Base-by-base conservation (phyloP, 2,329 filamentous ascomycete genomes). In the Calonectria pseudoturangicola region DNA sequence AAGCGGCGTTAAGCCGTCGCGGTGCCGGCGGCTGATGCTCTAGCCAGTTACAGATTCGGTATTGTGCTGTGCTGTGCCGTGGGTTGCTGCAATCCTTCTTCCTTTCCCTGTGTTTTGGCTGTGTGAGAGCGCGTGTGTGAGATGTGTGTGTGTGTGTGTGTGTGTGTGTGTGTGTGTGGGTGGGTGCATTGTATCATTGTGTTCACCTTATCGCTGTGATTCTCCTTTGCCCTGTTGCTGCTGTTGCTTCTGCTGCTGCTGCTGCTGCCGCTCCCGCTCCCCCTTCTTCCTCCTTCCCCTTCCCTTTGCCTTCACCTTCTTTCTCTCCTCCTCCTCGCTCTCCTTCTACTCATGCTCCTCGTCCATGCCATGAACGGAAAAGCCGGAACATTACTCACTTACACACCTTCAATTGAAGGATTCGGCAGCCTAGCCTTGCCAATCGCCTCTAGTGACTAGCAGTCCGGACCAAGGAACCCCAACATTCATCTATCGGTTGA, bases 401-500 rank as follows among this genome's bases (percentile, higher is more conserved):
- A 33, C 30, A 39, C 47, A 28, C 28, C 30, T 45, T 36, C 60
- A 18, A 50, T 48, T 39, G 28, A 58, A 6, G 18, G 36, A 36
- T 36, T 36, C 7, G 33, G 30, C 10, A 36, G 33, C 36, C n/a
- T 15, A 39, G 33, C 15, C 18, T 33, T 58, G 12, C 12, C 16
- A 39, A 21, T 58, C 54, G 30, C 13, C n/a, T 39, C 33, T n/a
- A 33, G 54, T 36, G 33, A 39, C 36, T 58, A 25, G 39, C 33
- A 39, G 33, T n/a, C 10, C n/a, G n/a, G 10, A 66, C 71, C 67
- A 60, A 72, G 64, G 66, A 68, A 27, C 60, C 73, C 45, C 75
- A 66, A 72, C 70, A 58, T 68, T 74, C 74, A 76, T 78, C 69
- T 75, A 76, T 79, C 75, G 71, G 77, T 70, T 73, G 77, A 79